Percentiles rank a stretch among this genome's conserved stretches.
These are phyloP conservation scores for Mortierella sp. DNA, from an alignment of 371 early-diverging fungal species.

Conservation along the genomic window DNA sequence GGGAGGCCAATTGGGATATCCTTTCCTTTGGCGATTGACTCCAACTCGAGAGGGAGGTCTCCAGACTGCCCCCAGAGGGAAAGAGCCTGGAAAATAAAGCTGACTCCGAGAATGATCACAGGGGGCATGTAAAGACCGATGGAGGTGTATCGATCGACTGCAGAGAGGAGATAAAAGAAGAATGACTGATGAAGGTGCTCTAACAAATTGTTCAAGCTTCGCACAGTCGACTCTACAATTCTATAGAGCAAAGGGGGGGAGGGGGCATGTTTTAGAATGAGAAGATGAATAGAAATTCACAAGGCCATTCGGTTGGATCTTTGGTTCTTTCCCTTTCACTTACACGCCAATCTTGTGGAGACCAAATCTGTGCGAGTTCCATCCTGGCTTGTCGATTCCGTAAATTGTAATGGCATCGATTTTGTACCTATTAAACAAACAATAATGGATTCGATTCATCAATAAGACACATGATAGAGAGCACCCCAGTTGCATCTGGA, in stretches of 20 bases:
- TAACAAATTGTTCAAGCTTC: conserved; percentile 92
- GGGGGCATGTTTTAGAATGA: neutral
- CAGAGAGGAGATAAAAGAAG: conserved; percentile 93
- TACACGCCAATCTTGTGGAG: conserved; percentile 74
- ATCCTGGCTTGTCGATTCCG: conserved; percentile 59
- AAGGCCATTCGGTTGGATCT: too few relatives aligned
- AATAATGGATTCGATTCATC: neutral
- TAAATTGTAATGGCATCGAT: conserved; percentile 87
- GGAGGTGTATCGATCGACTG: conserved; percentile 80
- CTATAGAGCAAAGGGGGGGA: conserved; percentile 49
- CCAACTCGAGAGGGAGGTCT: conserved; percentile 32
- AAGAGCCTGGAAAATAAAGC: conserved; percentile 70
- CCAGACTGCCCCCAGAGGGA: conserved; percentile 57
- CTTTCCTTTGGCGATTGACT: conserved; percentile 17
- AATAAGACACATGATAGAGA: conserved; percentile 9
- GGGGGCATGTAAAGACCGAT: conserved; percentile 92
- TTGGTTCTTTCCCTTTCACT: conserved; percentile 44
- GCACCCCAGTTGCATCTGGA: too few relatives aligned
- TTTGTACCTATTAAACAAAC: conserved; percentile 67
- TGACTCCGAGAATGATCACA: conserved; percentile 73
- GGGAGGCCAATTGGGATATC: conserved; percentile 21
- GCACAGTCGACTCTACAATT: conserved; percentile 82
- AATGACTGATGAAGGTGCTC: conserved; percentile 97
- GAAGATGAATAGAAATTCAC: neutral
- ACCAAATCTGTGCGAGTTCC: conserved; percentile 57